Evolutionary conservation across 306 rosid species (phyloP), one percentile per base, ranked within the genome.

Genomic region (Luffa acutangula): DNA sequence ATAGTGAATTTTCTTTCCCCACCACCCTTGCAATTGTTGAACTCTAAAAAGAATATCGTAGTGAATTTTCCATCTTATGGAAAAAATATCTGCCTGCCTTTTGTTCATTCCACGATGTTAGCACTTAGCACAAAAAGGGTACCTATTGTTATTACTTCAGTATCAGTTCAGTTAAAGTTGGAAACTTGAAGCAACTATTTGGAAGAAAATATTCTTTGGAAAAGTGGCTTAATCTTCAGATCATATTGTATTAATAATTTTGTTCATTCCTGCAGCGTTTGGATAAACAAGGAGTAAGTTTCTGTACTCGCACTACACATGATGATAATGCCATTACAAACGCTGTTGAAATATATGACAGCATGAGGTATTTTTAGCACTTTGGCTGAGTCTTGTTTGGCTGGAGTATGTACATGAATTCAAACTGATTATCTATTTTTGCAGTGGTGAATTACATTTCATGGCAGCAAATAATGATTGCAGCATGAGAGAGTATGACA

Each of bases 401-500:
- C 57, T 78, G 66, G 43, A 49, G 42, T 75, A 39, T 11, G 21
- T n/a, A 20, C 60, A 69, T 37, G 63, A 75, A 7, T 9, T 75
- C 63, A 33, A 31, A 31, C 78, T 75, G 63, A 49, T 71, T 25
- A 7, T 31, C 6, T 37, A 39, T 54, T 18, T 21, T 57, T 20
- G 66, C 86, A 83, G 86, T 67, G 86, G 86, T 53, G 83, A 76
- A n/a, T 79, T 83, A 65, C 86, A 83, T 75, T 80, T 83, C 83
- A 83, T 83, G 86, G 86, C 86, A 56, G 81, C 86, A 83, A 83
- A 83, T 71, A 83, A 83, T 37, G 86, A 83, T 49, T 83, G 83
- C 65, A 82, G 86, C 54, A 52, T 83, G n/a, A 80, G 86, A 51
- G 83, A 80, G 46, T 83, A 79, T 5, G 79, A 83, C 54, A 80